Percentiles rank a stretch among this genome's conserved stretches.
Conservation (phyloP, 441 rosid genomes). For the California macrophylla region DNA sequence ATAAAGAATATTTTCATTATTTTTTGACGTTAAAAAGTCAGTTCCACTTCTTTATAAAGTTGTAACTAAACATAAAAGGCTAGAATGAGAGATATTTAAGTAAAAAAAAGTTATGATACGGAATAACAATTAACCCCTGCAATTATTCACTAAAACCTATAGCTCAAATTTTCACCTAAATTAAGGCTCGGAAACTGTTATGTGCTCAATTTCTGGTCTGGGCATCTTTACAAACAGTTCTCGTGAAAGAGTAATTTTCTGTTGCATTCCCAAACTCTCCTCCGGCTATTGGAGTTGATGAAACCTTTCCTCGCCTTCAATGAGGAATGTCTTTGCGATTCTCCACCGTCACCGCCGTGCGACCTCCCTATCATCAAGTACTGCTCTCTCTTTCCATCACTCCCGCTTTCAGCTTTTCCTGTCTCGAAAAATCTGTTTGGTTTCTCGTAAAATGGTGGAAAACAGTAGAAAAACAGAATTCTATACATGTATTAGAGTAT, state of each 20-base stretch:
- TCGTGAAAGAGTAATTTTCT: conserved; percentile 11
- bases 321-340: conserved; percentile 51
- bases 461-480: not conserved
- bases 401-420: not conserved
- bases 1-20: no score
- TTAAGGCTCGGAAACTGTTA: not conserved
- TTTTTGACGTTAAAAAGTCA: no score
- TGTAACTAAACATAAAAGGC: no score
- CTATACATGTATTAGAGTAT: not conserved
- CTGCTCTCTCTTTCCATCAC: conserved; percentile 9
- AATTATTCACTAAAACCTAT: no score
- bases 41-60: no score
- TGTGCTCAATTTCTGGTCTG: conserved; percentile 4
- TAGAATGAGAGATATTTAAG: no score
- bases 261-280: conserved; percentile 12
- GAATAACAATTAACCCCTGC: no score
- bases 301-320: conserved; percentile 23
- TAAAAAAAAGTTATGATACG: no score
- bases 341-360: conserved; percentile 49
- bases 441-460: not conserved
- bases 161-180: not conserved
- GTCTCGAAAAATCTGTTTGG: not conserved
- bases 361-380: conserved; percentile 33
- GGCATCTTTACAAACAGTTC: conserved; percentile 39
- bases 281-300: conserved; percentile 16